Evolutionary conservation across 108 stramenopile species (phyloP).

Genomic region (Fragilaria crotonensis): DNA sequence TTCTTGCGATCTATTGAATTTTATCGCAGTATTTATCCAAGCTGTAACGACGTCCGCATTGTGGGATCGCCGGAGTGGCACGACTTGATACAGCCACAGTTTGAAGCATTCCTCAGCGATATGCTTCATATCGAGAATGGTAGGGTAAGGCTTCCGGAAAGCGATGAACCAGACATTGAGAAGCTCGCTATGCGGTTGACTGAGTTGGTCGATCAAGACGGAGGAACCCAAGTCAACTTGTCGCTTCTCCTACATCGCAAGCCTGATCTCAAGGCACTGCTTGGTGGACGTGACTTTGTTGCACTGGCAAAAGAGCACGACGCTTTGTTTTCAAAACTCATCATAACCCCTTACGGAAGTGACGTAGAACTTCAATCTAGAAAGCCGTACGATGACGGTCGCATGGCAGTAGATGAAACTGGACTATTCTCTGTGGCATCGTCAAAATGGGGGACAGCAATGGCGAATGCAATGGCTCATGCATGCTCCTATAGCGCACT

Average conservation of each 20-base stretch:
- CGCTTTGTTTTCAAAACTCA: not conserved
- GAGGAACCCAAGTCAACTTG: constrained; percentile 25
- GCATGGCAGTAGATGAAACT: constrained; percentile 23
- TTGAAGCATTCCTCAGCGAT: not conserved
- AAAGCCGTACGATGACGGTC: not conserved
- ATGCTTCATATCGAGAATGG: not conserved
- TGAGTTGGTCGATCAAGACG: constrained; percentile 19
- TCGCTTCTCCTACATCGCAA: constrained; percentile 28
- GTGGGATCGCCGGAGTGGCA: not conserved
- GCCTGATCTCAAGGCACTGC: constrained; percentile 11
- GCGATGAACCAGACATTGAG: not conserved
- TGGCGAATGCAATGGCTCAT: constrained; percentile 25
- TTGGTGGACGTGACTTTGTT: constrained; percentile 34
- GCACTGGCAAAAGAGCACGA: constrained; percentile 3
- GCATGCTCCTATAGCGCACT: constrained; percentile 6
- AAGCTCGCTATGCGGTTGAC: not conserved
- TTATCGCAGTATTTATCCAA: constrained; percentile 6
- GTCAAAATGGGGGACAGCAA: constrained; percentile 27
- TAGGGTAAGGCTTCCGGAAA: not conserved
- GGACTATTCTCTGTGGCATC: constrained; percentile 40
- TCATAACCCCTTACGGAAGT: not conserved
- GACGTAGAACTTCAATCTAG: not conserved
- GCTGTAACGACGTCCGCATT: not conserved
- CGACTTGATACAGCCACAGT: not conserved
- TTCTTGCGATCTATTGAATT: constrained; percentile 18